Percentiles rank a stretch among this genome's conserved stretches.
These are phyloP conservation scores for Penicillium occitanis DNA, from an alignment of 2,329 filamentous ascomycete genomes.

Conservation along the genomic window DNA sequence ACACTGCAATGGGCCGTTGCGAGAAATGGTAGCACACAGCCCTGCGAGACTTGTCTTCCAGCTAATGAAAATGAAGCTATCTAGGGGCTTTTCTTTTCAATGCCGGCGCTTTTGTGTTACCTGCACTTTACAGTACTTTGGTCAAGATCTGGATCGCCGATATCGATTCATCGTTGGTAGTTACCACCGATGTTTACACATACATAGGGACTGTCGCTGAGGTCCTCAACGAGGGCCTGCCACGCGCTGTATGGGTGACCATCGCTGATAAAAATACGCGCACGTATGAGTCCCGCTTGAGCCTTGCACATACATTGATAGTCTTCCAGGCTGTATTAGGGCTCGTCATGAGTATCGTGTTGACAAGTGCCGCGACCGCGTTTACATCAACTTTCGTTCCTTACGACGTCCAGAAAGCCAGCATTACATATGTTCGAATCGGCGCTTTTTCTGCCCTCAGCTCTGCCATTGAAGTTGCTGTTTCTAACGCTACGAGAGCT, in stretches of 20 bases:
- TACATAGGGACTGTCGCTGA: neutral
- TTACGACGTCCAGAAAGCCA: neutral
- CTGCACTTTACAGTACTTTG: neutral
- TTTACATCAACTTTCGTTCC: neutral
- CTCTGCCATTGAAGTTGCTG: neutral
- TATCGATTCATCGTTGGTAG: neutral
- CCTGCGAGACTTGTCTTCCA: neutral
- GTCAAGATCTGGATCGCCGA: neutral
- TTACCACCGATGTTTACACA: neutral
- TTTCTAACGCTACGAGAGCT: neutral
- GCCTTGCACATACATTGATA: neutral
- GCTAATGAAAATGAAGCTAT: neutral
- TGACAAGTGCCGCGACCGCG: neutral
- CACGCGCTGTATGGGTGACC: neutral
- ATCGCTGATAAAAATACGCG: neutral
- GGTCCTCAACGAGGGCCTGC: neutral
- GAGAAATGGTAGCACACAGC: neutral
- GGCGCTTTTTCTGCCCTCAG: neutral
- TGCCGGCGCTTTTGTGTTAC: neutral
- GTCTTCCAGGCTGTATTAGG: neutral
- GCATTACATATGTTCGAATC: neutral
- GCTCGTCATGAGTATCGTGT: neutral
- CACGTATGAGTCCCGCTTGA: neutral
- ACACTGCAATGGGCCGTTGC: neutral
- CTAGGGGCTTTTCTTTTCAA: neutral